Conservation (phyloP, 2,329 filamentous ascomycete species). For the Calonectria hawksworthii region DNA sequence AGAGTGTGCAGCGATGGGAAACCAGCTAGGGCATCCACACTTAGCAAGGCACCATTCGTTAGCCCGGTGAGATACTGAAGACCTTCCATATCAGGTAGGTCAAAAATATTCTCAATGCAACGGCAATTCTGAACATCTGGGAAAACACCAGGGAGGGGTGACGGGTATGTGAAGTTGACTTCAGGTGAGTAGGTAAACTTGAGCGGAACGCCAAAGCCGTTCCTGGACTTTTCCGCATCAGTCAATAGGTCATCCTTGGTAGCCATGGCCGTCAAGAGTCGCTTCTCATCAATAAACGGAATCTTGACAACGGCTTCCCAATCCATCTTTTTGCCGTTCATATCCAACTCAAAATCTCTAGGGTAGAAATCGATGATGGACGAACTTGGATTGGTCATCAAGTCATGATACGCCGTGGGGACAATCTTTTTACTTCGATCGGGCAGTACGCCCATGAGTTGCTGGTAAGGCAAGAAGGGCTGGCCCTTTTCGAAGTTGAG, state of each 20-base stretch:
- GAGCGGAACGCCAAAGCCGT: constrained; percentile 90
- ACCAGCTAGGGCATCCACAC: constrained; percentile 86
- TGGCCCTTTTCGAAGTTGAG: constrained; percentile 95
- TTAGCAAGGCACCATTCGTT: constrained; percentile 86
- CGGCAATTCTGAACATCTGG: constrained; percentile 89
- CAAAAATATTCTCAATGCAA: constrained; percentile 96
- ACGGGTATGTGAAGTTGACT: constrained; percentile 86
- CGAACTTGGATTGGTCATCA: constrained; percentile 92
- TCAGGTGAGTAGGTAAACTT: constrained; percentile 91
- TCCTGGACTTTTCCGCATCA: constrained; percentile 83
- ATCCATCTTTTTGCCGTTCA: constrained; percentile 99
- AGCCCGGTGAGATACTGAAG: constrained; percentile 88
- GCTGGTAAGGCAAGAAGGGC: constrained; percentile 94
- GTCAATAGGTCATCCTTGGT: constrained; percentile 85
- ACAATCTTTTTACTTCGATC: constrained; percentile 98
- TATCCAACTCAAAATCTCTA: constrained; percentile 95
- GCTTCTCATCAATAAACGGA: constrained; percentile 95
- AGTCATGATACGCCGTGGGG: constrained; percentile 84
- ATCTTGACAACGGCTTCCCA: constrained; percentile 99
- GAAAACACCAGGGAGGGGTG: constrained; percentile 89
- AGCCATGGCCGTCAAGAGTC: constrained; percentile 87
- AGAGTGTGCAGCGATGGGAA: constrained; percentile 93
- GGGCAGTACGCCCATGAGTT: constrained; percentile 97
- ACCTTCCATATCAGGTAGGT: constrained; percentile 92
- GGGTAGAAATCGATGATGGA: constrained; percentile 99